phyloP scores from a whole-genome alignment of 1,139 yeast species.

The Candida sojae region DNA sequence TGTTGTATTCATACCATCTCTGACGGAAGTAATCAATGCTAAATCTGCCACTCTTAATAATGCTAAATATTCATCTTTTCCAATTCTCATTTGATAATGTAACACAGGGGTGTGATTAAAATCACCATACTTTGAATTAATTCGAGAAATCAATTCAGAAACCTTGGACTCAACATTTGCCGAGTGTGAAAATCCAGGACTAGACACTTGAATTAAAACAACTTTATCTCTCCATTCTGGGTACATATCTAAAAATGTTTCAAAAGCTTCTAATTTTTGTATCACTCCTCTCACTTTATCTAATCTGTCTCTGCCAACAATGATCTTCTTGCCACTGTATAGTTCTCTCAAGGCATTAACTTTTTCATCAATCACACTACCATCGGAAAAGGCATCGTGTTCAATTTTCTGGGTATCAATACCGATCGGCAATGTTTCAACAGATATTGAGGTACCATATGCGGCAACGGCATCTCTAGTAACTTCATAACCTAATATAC shows the following conservation, averaged over 20 bases:
- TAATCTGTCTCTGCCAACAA: constrained; percentile 81
- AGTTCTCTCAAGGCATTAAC: constrained; percentile 58
- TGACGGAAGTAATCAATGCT: constrained; percentile 82
- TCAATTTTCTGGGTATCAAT: constrained; percentile 71
- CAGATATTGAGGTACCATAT: constrained; percentile 73
- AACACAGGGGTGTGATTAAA: constrained; percentile 82
- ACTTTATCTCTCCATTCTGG: constrained; percentile 92
- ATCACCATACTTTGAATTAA: constrained; percentile 82
- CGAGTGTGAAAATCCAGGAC: constrained; percentile 66
- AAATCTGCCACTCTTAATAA: constrained; percentile 86
- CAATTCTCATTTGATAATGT: constrained; percentile 88
- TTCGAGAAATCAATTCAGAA: constrained; percentile 71
- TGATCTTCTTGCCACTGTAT: constrained; percentile 73
- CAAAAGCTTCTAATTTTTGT: constrained; percentile 80
- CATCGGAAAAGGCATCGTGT: constrained; percentile 50
- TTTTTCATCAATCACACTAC: constrained; percentile 33
- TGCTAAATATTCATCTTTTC: constrained; percentile 87
- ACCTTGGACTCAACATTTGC: constrained; percentile 74
- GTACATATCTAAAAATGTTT: constrained; percentile 78
- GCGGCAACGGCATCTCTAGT: constrained; percentile 62
- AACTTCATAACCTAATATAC: constrained; percentile 74
- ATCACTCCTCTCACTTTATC: constrained; percentile 82
- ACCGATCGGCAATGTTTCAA: constrained; percentile 82
- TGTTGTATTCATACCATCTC: constrained; percentile 98
- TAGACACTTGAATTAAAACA: constrained; percentile 87